Evolutionary conservation across 495 filamentous ascomycete genomes (phyloP).

Genomic region (Peziza echinospora): DNA sequence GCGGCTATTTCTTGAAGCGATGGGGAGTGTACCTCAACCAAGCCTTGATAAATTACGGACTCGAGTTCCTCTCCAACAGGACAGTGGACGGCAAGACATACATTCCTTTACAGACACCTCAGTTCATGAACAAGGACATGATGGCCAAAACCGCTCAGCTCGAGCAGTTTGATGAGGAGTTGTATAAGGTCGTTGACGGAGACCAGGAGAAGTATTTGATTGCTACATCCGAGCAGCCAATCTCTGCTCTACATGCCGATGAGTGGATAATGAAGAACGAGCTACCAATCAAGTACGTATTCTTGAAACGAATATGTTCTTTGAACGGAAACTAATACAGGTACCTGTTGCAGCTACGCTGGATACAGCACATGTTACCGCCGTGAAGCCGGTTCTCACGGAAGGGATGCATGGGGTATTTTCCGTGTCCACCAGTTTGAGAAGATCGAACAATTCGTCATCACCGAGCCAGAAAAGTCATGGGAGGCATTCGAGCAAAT

Average conservation of each 20-base stretch:
- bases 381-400: constrained; percentile 80
- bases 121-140: constrained; percentile 85
- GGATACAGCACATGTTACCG: constrained; percentile 89
- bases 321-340: no score
- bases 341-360: no score
- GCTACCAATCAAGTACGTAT: constrained; percentile 66
- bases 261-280: constrained; percentile 79
- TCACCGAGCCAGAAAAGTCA: constrained; percentile 82
- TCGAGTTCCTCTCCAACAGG: constrained; percentile 52
- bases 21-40: constrained; percentile 89
- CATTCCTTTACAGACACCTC: constrained; percentile 74
- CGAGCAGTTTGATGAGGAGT: constrained; percentile 88
- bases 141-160: constrained; percentile 99
- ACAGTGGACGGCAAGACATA: constrained; percentile 36
- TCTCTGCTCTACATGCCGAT: constrained; percentile 75
- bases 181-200: constrained; percentile 86
- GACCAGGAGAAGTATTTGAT: constrained; percentile 93
- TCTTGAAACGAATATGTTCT: no score
- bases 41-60: constrained; percentile 79
- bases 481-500: constrained; percentile 88
- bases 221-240: constrained; percentile 87
- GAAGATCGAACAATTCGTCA: constrained; percentile 90
- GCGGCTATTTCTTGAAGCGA: constrained; percentile 75
- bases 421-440: constrained; percentile 98
- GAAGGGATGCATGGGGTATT: constrained; percentile 93